A percentile compares a stretch with the other conserved stretches of the same genome.
Conservation (phyloP, 805 yeast species). For the Saturnispora mendoncae region DNA sequence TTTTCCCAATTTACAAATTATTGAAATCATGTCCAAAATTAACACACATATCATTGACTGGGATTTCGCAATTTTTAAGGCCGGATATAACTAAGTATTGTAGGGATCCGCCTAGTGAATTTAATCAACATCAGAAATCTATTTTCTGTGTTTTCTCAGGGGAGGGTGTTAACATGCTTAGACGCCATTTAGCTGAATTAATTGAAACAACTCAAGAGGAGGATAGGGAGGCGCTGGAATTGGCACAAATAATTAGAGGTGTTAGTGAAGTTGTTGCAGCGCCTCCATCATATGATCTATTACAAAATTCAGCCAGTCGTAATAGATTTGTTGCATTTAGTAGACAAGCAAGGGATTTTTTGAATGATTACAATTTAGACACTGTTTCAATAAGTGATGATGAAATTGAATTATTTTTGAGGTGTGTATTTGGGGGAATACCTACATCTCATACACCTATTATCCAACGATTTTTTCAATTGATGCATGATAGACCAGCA, state of each 20-base stretch:
- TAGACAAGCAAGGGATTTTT: constrained; percentile 23
- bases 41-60: constrained; percentile 88
- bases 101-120: constrained; percentile 87
- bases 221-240: constrained; percentile 26
- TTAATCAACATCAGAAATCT: constrained; percentile 74
- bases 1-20: constrained; percentile 67
- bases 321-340: constrained; percentile 24
- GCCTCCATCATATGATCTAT: constrained; percentile 9
- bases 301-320: constrained; percentile 18
- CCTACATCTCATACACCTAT: constrained; percentile 26
- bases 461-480: constrained; percentile 27
- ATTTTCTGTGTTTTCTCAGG: constrained; percentile 93
- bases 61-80: constrained; percentile 81
- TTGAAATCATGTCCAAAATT: constrained; percentile 75
- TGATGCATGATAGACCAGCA: constrained; percentile 17
- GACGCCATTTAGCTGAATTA: constrained; percentile 49
- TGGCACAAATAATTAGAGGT: constrained; percentile 24
- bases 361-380: constrained; percentile 24
- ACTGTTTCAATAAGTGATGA: constrained; percentile 19
- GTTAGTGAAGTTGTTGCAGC: constrained; percentile 15
- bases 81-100: constrained; percentile 80
- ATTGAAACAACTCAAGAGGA: constrained; percentile 27
- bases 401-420: constrained; percentile 25
- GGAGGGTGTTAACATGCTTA: constrained; percentile 67
- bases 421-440: constrained; percentile 24